Conservation (phyloP, 345 rosid species). For the Rhizophora apiculata region DNA sequence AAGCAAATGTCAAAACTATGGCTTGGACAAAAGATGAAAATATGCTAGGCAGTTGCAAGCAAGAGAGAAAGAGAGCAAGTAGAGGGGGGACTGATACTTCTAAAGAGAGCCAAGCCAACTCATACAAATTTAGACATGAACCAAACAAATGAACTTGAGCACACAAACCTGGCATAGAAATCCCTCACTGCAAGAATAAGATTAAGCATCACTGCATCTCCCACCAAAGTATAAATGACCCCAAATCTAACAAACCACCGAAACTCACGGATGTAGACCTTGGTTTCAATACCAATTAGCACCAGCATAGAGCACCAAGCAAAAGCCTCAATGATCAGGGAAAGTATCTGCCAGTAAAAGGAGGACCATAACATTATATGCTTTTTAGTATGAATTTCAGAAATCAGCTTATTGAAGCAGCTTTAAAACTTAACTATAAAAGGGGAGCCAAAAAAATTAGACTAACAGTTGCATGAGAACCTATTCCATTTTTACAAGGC, state of each 20-base stretch:
- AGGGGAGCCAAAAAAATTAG: too few species aligned
- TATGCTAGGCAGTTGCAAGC: neutral
- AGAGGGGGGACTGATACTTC: neutral
- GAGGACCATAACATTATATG: neutral
- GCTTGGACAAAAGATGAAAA: neutral
- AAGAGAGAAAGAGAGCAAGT: neutral
- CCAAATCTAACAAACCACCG: conserved; percentile 96
- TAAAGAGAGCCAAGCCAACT: too few species aligned
- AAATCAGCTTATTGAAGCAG: too few species aligned
- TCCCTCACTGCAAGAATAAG: conserved; percentile 69
- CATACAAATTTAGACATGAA: too few species aligned
- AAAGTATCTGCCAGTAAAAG: conserved; percentile 52
- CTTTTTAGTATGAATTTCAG: too few species aligned
- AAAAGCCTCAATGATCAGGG: conserved; percentile 64
- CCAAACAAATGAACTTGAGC: too few species aligned
- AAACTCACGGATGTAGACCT: conserved; percentile 68
- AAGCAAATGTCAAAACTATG: neutral
- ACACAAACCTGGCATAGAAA: conserved; percentile 56
- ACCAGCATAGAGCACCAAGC: conserved; percentile 82
- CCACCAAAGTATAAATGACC: conserved; percentile 71
- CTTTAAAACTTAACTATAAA: too few species aligned
- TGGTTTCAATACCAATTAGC: conserved; percentile 73
- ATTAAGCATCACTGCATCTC: conserved; percentile 78
- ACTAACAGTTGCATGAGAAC: too few species aligned
- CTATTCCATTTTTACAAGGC: too few species aligned